Evolutionary conservation across 768 basidiomycete species (phyloP), one percentile per base, ranked within the genome.

Genomic region (Mycena sanguinolenta): DNA sequence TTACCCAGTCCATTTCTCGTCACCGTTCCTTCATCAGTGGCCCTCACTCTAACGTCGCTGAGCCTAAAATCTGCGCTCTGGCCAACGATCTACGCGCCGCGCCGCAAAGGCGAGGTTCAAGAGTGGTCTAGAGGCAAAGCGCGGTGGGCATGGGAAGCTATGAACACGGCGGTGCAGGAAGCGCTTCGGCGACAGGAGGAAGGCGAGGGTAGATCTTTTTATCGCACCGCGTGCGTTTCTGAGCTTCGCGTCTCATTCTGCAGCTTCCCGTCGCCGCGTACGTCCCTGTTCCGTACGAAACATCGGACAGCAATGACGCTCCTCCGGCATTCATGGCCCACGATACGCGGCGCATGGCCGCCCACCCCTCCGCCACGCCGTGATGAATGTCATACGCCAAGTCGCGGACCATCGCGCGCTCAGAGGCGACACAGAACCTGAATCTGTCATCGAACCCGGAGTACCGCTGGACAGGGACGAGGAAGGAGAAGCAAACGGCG

Each of bases 321-420:
- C 57, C 28, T 32, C 57, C 73, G 50, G 50, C 87, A 5, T 87
- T 92, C 70, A 80, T 86, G 12, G 90, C 90, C 0, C 79, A 84
- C 73, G 98, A 99, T 79, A 93, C 91, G 3, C 89, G 98, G 38
- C 78, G 63, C 10, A 89, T 93, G 2, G 83, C 87, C 0, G 67
- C 73, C 0, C 96, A 98, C 77, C 94, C 3, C 88, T 99, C 10
- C 89, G 93, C 10, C 98, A 99, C 77, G 90, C 96, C 13, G 87
- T 90, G 3, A 86, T 97, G 71, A 95, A 95, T 78, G 84, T 90
- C 53, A 88, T 96, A 39, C 87, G 91, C 46, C 80, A 86, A 34
- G 79, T 95, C 46, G 91, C 91, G 1, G 91, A 91, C 73, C 80
- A 85, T 65, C 87, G 86, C 34, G 82, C 86, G 6, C 28, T 9